Conservation (phyloP, 208 protist species). For the Leishmania tarentolae region DNA sequence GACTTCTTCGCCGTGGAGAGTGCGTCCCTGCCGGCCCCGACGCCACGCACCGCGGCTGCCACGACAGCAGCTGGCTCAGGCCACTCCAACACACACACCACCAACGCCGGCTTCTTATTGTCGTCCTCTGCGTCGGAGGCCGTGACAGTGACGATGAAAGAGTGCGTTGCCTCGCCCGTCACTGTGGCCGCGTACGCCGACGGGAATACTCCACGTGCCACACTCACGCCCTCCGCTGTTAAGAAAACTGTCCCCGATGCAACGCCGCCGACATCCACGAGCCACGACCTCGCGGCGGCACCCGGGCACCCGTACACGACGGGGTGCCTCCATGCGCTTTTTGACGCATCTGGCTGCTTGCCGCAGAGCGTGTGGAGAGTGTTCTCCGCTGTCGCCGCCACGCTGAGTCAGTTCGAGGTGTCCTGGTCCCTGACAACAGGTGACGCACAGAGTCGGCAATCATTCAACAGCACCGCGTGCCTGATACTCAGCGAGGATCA, state of each 20-base stretch:
- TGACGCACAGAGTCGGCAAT: not conserved
- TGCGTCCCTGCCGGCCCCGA: not conserved
- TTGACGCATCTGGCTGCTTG: constrained; percentile 10
- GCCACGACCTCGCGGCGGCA: no score
- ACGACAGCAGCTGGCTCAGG: not conserved
- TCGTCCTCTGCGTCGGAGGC: not conserved
- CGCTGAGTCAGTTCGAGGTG: constrained; percentile 24
- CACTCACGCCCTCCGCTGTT: not conserved
- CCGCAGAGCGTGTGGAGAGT: constrained; percentile 20
- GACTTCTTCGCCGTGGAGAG: constrained; percentile 31
- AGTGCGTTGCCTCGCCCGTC: not conserved
- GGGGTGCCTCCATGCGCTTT: constrained; percentile 23
- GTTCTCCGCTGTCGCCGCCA: constrained; percentile 11
- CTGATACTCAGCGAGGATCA: constrained; percentile 20
- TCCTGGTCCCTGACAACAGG: constrained; percentile 26
- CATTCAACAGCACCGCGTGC: constrained; percentile 18
- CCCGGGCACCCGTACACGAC: constrained; percentile 23
- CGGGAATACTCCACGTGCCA: not conserved
- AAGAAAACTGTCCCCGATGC: no score
- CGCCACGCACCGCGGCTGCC: not conserved
- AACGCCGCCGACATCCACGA: no score
- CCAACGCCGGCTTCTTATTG: not conserved
- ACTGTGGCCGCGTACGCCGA: not conserved
- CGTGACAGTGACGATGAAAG: not conserved
- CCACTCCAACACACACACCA: not conserved